Conservation (phyloP, 257 asterid species). For the Jasminum sambac region DNA sequence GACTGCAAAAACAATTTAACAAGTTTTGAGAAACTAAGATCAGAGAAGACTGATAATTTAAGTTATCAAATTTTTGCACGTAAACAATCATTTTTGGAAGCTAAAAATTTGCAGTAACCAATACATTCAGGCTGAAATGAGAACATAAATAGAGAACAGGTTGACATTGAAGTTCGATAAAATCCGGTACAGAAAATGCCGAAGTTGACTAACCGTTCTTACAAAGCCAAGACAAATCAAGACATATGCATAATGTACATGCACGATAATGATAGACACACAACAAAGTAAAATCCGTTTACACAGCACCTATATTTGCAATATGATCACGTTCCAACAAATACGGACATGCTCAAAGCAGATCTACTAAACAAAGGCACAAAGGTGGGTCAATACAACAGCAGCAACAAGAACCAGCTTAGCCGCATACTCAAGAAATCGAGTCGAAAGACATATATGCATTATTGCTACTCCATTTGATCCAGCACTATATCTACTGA, state of each 20-base stretch:
- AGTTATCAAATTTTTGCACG: neutral
- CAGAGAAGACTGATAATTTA: constrained; percentile 5
- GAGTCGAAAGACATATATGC: neutral
- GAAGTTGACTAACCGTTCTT: neutral
- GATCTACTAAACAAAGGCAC: neutral
- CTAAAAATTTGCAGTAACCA: neutral
- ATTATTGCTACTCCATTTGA: neutral
- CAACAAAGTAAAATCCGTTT: neutral
- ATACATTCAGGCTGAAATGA: neutral
- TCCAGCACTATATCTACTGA: neutral
- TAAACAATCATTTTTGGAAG: neutral
- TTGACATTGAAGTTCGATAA: neutral
- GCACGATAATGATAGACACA: neutral
- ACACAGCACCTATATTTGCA: neutral
- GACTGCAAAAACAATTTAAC: constrained; percentile 55
- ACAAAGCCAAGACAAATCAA: neutral
- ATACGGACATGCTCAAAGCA: neutral
- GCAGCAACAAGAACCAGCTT: neutral
- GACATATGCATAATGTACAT: neutral
- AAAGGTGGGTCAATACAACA: neutral
- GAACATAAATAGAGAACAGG: neutral
- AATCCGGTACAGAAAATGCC: neutral
- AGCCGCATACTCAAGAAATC: neutral
- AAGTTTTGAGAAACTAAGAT: constrained; percentile 21
- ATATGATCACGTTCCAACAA: neutral